Conservation (phyloP, 371 early-diverging fungal species). For the Sporodiniella umbellata region DNA sequence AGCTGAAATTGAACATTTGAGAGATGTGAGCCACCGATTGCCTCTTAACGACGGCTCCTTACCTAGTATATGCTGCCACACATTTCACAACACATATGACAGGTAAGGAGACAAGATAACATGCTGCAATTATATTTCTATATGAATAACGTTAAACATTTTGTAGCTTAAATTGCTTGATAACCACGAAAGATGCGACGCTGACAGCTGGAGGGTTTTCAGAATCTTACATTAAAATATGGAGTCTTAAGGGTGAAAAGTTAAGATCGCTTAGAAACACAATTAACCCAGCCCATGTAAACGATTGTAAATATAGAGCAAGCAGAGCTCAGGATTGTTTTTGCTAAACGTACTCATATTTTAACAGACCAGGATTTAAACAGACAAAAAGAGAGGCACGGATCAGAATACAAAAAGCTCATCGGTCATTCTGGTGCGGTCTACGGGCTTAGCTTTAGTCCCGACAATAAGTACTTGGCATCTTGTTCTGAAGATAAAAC, state of each 20-base stretch:
- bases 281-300: slow-evolving; percentile 56
- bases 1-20: slow-evolving; percentile 67
- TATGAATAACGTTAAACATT: not conserved
- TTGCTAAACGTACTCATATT: no score
- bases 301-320: slow-evolving; percentile 45
- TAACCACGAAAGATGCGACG: slow-evolving; percentile 69
- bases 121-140: not conserved
- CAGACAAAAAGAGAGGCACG: slow-evolving; percentile 46
- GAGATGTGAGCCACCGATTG: slow-evolving; percentile 79
- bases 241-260: slow-evolving; percentile 73
- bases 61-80: slow-evolving; percentile 95
- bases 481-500: slow-evolving; percentile 97
- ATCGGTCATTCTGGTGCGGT: slow-evolving; percentile 98
- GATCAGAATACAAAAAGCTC: slow-evolving; percentile 65
- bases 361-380: slow-evolving; percentile 49
- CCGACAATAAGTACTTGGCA: slow-evolving; percentile 85
- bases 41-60: slow-evolving; percentile 66
- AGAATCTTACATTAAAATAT: slow-evolving; percentile 83
- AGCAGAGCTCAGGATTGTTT: no score
- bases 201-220: slow-evolving; percentile 80
- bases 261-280: slow-evolving; percentile 57
- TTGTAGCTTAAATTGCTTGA: slow-evolving; percentile 62
- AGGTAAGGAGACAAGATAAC: slow-evolving; percentile 43
- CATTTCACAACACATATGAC: slow-evolving; percentile 94
- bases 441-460: slow-evolving; percentile 88